Evolutionary conservation across 257 asterid genomes (phyloP), one percentile per base, ranked within the genome.

Genomic region (Parsonsia alboflavescens): DNA sequence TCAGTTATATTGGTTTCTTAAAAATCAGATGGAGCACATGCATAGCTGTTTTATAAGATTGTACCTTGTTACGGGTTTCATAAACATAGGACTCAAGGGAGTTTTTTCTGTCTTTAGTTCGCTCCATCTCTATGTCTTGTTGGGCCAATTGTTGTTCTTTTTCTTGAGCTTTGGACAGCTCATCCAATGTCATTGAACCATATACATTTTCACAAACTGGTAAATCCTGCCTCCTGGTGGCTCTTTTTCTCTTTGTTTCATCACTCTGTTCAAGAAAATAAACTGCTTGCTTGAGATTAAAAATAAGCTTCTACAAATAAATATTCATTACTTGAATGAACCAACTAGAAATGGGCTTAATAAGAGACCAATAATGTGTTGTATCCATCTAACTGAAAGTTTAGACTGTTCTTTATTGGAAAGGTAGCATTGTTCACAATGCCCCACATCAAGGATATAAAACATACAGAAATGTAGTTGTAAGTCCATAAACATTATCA

Each of bases 31-130:
- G 33, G 45, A 4, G 58, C 54, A 26, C 3, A 16, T 64, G 30
- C 15, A 64, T 15, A 22, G 12, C 52, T 49, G 48, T 53, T 50
- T 42, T 28, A 66, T 59, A 77, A 80, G 71, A 44, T 24, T 36
- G 42, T 79, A 95, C 99, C 97, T 90, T 95, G 80, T 86, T 95
- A 79, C 99, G 92, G 10, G 96, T 87, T 66, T 95, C 98, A 73
- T 95, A 95, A 70, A 95, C 97, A 71, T 90, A 95, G 41, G 99
- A 88, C 89, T 95, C 99, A 75, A 95, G 82, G 52, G 97, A 86
- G 84, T 95, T 95, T 85, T 92, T 95, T 89, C 85, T 86, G 77
- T 95, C 98, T 87, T 95, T 92, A 80, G 99, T 95, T 84, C 89
- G 90, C 85, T 95, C 99, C 88, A 95, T 87, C 80, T 78, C 74